Evolutionary conservation across 176 grass and related monocot genomes (phyloP).

Genomic region (Aechmea fasciata): DNA sequence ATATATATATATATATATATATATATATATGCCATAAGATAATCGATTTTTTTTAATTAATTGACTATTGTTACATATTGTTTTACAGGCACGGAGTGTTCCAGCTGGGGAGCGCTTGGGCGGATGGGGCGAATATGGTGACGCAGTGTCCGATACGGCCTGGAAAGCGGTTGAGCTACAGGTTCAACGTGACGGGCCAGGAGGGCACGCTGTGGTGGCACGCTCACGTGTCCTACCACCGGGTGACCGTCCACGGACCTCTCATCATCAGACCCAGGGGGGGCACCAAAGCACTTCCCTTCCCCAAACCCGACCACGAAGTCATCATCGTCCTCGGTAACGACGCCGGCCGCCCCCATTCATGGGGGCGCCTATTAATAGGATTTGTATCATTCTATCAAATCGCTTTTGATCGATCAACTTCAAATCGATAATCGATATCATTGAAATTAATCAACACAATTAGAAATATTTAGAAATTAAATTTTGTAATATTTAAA

Average conservation of each 20-base stretch:
- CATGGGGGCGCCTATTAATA: no score
- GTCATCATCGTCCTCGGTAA: constrained; percentile 35
- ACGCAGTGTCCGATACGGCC: constrained; percentile 56
- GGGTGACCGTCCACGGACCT: constrained; percentile 39
- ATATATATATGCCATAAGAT: no score
- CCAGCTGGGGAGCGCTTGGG: constrained; percentile 37
- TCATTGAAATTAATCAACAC: no score
- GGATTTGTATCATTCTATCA: no score
- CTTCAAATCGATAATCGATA: no score
- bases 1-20: background rate
- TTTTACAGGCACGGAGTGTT: constrained; percentile 65
- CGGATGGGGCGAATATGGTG: constrained; percentile 59
- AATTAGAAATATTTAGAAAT: no score
- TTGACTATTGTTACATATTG: background rate
- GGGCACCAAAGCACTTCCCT: constrained; percentile 21
- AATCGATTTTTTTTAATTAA: no score
- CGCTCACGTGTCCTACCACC: constrained; percentile 36
- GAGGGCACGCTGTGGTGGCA: constrained; percentile 66
- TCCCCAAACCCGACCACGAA: constrained; percentile 37
- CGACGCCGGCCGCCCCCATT: no score
- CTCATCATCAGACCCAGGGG: constrained; percentile 32
- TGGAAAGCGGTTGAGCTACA: constrained; percentile 31
- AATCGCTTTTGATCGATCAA: no score
- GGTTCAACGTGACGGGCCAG: constrained; percentile 41
- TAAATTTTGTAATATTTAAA: no score